Evolutionary conservation across 371 early-diverging fungal species (phyloP), one percentile per base, ranked within the genome.

Genomic region (Batrachochytrium dendrobatidis): DNA sequence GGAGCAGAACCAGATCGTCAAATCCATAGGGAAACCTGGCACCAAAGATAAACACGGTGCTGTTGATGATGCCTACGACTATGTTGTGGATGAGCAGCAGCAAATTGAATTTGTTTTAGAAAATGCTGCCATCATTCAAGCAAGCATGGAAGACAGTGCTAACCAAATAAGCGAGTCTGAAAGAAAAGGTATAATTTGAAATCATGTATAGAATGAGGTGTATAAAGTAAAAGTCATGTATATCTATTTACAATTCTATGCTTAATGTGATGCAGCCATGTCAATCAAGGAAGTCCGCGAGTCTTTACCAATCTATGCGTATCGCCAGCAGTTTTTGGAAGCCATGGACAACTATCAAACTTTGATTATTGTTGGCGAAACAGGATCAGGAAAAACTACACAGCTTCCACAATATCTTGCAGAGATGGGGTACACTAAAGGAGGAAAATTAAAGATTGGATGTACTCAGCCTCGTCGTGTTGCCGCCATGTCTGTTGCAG

Each of bases 381-480:
- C 99, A 2, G 99, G 99, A 15, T 93, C 95, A 6, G 99, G 99
- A 8, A 99, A 99, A 69, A 99, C 98, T 0, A 99, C 99, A 4
- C 99, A 99, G 72, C 78, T 99, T 25, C 95, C 99, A 2, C 99
- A 99, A 72, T 99, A 98, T 69, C 73, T 99, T 17, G 85, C 88
- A 62, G 99, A 99, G 66, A 91, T 89, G 15, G 96, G 96, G 8
- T 95, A 89, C 61, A 89, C 91, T 31, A 86, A 88, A 35, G 79
- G 77, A 24, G 87, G 87, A 0, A 88, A 85, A 71, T 87, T 84
- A 70, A 92, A 92, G 68, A 83, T 99, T 66, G 97, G 95, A 6
- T 94, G 99, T 78, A 99, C 99, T 0, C 99, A 99, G 70, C 99
- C 99, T 1, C 87, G 99, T 59, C 87, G 99, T 63, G 97, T 99